Evolutionary conservation across 1,284 basidiomycete species (phyloP).

Genomic region (Ustilago curta): DNA sequence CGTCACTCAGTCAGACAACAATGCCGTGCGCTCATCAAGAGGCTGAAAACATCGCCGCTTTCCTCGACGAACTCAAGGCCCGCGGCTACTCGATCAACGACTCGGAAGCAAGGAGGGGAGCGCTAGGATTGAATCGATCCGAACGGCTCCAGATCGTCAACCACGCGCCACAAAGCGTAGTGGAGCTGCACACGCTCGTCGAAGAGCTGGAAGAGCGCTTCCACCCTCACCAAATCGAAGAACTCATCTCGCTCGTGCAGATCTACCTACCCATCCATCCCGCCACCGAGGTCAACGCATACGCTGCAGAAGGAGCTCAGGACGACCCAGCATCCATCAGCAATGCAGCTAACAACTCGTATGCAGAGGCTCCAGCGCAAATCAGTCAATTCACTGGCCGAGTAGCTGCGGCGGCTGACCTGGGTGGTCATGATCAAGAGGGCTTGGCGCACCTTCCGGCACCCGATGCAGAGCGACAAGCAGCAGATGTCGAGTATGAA

Average conservation of each 20-base stretch:
- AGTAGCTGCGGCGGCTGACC: constrained; percentile 37
- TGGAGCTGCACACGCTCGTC: constrained; percentile 91
- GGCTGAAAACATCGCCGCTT: constrained; percentile 75
- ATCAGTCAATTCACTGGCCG: constrained; percentile 39
- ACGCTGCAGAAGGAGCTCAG: constrained; percentile 33
- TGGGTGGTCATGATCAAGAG: constrained; percentile 45
- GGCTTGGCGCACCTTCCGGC: constrained; percentile 52
- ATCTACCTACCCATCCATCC: constrained; percentile 69
- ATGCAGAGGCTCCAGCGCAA: constrained; percentile 13
- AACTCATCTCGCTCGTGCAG: constrained; percentile 76
- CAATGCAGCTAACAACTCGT: constrained; percentile 1
- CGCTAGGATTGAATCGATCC: constrained; percentile 82
- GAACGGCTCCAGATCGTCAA: constrained; percentile 93
- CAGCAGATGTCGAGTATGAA: constrained; percentile 60
- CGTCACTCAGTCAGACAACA: constrained; percentile 80
- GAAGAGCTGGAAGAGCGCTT: constrained; percentile 89
- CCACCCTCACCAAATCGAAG: constrained; percentile 75
- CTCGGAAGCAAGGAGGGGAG: constrained; percentile 42
- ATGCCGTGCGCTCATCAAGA: constrained; percentile 80
- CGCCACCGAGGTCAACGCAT: constrained; percentile 17
- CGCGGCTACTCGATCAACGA: constrained; percentile 50
- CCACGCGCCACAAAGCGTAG: constrained; percentile 81
- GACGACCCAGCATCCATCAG: constrained; percentile 23
- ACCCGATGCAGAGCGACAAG: constrained; percentile 46
- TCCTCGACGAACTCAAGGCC: constrained; percentile 75